These are phyloP conservation scores for Neohortaea acidophila DNA, from an alignment of 495 filamentous ascomycete species.

Conservation along the genomic window DNA sequence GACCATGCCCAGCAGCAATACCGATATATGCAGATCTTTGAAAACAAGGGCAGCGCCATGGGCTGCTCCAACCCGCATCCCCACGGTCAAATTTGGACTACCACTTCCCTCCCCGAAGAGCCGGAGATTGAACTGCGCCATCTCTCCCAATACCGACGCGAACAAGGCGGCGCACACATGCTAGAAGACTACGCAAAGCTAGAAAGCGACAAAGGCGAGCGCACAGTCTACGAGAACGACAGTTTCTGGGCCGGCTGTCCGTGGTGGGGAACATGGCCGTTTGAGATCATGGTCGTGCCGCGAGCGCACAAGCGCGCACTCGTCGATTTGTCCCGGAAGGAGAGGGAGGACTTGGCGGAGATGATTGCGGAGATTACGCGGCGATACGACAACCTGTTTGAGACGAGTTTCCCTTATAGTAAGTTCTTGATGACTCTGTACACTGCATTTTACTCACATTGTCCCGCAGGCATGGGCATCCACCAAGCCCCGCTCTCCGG, in stretches of 20 bases:
- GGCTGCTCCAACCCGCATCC: constrained; percentile 98
- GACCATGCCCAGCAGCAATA: constrained; percentile 58
- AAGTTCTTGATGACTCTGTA: constrained; percentile 16
- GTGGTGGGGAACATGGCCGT: constrained; percentile 97
- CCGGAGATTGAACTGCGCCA: constrained; percentile 61
- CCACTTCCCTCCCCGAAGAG: constrained; percentile 76
- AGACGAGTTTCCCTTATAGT: constrained; percentile 93
- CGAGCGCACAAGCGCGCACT: constrained; percentile 66
- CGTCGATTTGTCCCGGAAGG: constrained; percentile 57
- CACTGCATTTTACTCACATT: too few species aligned
- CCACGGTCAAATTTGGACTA: constrained; percentile 93
- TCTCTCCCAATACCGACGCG: constrained; percentile 55
- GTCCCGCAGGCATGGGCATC: constrained; percentile 48
- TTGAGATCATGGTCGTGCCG: constrained; percentile 82
- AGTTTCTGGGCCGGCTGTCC: constrained; percentile 75
- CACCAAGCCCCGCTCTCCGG: constrained; percentile 88
- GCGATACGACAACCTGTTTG: constrained; percentile 91
- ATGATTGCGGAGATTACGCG: constrained; percentile 72
- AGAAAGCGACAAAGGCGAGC: constrained; percentile 65
- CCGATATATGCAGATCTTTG: constrained; percentile 97
- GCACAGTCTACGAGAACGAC: constrained; percentile 74
- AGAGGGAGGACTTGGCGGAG: constrained; percentile 60
- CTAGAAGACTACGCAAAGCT: constrained; percentile 75
- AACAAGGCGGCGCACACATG: constrained; percentile 56
- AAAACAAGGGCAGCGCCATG: constrained; percentile 97